Percentiles rank a stretch among this genome's conserved stretches.
Conservation (phyloP, 1,284 basidiomycete species). For the Pyrrhoderma noxium region DNA sequence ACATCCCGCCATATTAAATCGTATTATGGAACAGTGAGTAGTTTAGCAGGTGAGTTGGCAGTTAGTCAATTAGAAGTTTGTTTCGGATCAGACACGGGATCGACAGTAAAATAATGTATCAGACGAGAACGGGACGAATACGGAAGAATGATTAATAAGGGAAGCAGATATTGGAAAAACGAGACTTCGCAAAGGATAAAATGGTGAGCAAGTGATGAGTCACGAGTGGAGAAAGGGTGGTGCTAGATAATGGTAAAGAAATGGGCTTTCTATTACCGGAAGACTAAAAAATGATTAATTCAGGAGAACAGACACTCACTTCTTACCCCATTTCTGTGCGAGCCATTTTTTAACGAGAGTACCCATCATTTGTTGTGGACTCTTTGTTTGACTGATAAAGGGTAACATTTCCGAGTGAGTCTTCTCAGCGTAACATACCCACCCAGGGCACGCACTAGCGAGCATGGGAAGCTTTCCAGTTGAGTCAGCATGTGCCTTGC, state of each 20-base stretch:
- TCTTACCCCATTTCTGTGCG: conserved; percentile 52
- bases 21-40: background rate
- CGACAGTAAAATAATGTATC: background rate
- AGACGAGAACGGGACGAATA: background rate
- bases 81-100: background rate
- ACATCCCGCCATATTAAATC: background rate
- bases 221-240: background rate
- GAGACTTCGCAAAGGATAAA: background rate
- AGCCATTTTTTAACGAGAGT: conserved; percentile 87
- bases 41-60: background rate
- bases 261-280: no score
- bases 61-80: background rate
- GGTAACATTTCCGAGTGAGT: conserved; percentile 91
- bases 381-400: conserved; percentile 83
- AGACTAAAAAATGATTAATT: background rate
- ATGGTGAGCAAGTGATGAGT: conserved; percentile 1
- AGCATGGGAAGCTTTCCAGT: conserved; percentile 72
- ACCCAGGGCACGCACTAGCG: conserved; percentile 94
- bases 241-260: background rate
- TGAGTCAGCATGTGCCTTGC: conserved; percentile 31
- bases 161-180: background rate
- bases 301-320: conserved; percentile 39
- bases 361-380: conserved; percentile 92
- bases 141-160: background rate
- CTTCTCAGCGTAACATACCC: conserved; percentile 99